A percentile compares a stretch with the other conserved stretches of the same genome.
Conservation (phyloP, 768 basidiomycete species). For the Termitomyces sp. region DNA sequence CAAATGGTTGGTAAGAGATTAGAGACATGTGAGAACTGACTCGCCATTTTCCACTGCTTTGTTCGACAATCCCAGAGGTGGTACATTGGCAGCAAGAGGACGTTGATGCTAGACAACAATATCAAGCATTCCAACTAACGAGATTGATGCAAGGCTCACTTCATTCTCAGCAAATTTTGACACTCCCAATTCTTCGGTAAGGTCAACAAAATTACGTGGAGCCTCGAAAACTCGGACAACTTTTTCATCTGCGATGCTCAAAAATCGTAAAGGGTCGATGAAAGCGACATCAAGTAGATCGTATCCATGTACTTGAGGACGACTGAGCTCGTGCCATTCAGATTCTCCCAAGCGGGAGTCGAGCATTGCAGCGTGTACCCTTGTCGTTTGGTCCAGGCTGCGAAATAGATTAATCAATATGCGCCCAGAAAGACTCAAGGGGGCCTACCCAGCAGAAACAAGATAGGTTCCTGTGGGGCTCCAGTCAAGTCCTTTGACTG, state of each 20-base stretch:
- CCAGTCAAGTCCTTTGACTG: constrained; percentile 83
- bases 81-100: constrained; percentile 82
- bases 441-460: constrained; percentile 74
- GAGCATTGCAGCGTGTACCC: constrained; percentile 70
- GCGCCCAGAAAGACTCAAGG: neutral
- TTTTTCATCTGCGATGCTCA: constrained; percentile 94
- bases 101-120: constrained; percentile 43
- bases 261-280: constrained; percentile 73
- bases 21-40: constrained; percentile 8
- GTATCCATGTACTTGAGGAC: constrained; percentile 97
- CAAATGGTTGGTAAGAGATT: neutral
- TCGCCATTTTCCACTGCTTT: constrained; percentile 78
- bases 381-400: constrained; percentile 89
- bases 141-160: constrained; percentile 29
- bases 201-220: constrained; percentile 72
- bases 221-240: constrained; percentile 93
- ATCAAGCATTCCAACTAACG: neutral
- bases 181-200: constrained; percentile 49
- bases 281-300: constrained; percentile 82
- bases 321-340: constrained; percentile 81
- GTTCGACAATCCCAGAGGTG: constrained; percentile 92
- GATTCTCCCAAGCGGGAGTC: constrained; percentile 4
- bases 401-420: constrained; percentile 5
- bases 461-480: constrained; percentile 84
- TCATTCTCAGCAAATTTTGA: constrained; percentile 45